Base-by-base conservation (phyloP, 2,329 filamentous ascomycete species). In the Hypoxylon sp. region DNA sequence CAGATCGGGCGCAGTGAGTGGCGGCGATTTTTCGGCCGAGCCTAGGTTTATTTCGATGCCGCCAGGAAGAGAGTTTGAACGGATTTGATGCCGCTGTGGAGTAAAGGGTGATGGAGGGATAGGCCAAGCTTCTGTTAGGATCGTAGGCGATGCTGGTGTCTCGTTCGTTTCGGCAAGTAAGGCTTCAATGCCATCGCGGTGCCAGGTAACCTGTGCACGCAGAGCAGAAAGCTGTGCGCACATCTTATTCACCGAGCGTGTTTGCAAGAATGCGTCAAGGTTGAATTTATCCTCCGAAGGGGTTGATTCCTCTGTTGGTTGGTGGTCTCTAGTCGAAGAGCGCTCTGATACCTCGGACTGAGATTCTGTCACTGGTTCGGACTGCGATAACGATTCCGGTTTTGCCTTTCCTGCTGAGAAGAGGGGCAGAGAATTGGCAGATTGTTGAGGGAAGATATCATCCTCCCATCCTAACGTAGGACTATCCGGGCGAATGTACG, bases 381-480 rank as follows among this genome's bases (percentile, higher is more conserved):
- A 16, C 19, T 53, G 60, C 9, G 47, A 32, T n/a, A 27, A 16
- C 37, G 34, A 39, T 29, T 30, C 52, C 9, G 54, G 50, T 14
- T 50, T 68, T 1, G 48, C 32, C 30, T 62, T 69, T 23, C 45
- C 46, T 2, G 52, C 37, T 14, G 23, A 27, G 39, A 65, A 56
- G 30, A 66, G 46, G 30, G 68, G 58, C 14, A 63, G 56, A n/a
- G 53, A 34, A 52, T 37, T 34, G 3, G 65, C 62, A 12, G 55
- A 32, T 4, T 60, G 45, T 3, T 65, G 60, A 29, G 70, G 66
- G 45, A 68, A 51, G 47, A 67, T 41, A 43, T 73, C 62, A 68
- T 83, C 83, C 54, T 85, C 84, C 60, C 86, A 75, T 9, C 87
- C 87, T 5, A 89, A 81, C 0, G 87, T 89, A 1, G 87, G 87